Evolutionary conservation across 768 basidiomycete species (phyloP).

Genomic region (Fomitopsis pulvina): DNA sequence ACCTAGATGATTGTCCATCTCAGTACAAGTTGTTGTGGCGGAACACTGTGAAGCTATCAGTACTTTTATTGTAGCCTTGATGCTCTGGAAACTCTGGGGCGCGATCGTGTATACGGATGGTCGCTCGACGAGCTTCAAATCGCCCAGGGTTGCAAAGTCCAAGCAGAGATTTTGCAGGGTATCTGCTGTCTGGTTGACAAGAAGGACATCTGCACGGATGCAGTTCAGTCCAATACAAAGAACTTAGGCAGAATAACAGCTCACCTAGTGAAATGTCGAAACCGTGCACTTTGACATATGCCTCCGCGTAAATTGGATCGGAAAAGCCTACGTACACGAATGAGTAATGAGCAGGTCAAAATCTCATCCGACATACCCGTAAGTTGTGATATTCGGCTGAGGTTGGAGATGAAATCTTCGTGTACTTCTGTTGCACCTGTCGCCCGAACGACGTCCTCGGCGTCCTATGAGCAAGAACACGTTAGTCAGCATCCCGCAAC

Average conservation of each 20-base stretch:
- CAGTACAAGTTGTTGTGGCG: not conserved
- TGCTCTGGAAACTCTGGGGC: slow-evolving; percentile 96
- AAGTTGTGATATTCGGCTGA: slow-evolving; percentile 88
- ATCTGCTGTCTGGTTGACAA: slow-evolving; percentile 93
- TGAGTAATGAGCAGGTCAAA: not conserved
- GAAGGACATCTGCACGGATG: slow-evolving; percentile 65
- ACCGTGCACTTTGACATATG: slow-evolving; percentile 94
- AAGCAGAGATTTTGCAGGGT: slow-evolving; percentile 95
- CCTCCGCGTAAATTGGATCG: slow-evolving; percentile 97
- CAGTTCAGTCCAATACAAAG: not conserved
- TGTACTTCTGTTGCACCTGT: slow-evolving; percentile 79
- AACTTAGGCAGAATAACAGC: slow-evolving; percentile 10
- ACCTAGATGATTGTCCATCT: slow-evolving; percentile 34
- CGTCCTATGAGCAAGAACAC: slow-evolving; percentile 50
- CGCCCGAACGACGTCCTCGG: slow-evolving; percentile 81
- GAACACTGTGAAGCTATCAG: not conserved
- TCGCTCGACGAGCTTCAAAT: slow-evolving; percentile 95
- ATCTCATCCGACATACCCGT: slow-evolving; percentile 51
- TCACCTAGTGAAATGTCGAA: slow-evolving; percentile 92
- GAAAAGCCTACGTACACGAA: slow-evolving; percentile 65
- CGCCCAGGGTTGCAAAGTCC: slow-evolving; percentile 96
- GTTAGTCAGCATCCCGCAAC: not conserved
- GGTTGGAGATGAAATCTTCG: slow-evolving; percentile 92
- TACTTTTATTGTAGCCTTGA: slow-evolving; percentile 97
- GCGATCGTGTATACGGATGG: slow-evolving; percentile 90